Evolutionary conservation across 371 early-diverging fungal species (phyloP), one percentile per base, ranked within the genome.

Genomic region (Zopfochytrium polystomum): DNA sequence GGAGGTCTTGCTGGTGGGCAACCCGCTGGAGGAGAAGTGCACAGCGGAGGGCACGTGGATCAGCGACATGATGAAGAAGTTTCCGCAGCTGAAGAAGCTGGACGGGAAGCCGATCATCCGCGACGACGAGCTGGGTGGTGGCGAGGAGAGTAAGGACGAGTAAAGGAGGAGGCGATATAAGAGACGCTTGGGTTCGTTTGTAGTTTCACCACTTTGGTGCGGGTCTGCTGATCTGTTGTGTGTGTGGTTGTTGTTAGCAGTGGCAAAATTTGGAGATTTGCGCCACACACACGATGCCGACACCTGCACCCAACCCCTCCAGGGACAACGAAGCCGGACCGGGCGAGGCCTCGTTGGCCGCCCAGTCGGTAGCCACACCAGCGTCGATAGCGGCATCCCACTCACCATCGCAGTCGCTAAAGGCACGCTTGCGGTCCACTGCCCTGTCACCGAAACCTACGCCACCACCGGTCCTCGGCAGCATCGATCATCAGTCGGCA

Each of bases 1-100:
- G 32, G 82, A 82, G n/a, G 3, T 82, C 33, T 59, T 79, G 32
- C 63, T 79, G 45, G 38, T 57, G 20, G 78, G 78, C 3, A 82
- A 82, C 54, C 82, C 82, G 7, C 45, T 82, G 7, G 82, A 82
- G 52, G 82, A 82, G 55, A 79, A 78, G 65, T 53, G 62, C 50
- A 68, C 78, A 9, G 75, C 72, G n/a, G 81, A 82, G 9, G 81
- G 80, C 9, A 75, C 35, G 20, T 82, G 79, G 79, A 52, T 74
- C 13, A 35, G 71, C 11, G 74, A 76, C 49, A 57, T 78, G 42
- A 56, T 66, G 27, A 82, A 79, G 64, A 67, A 65, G 60, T 80
- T 76, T 56, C 63, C 77, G 1, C 46, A 26, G 27, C 44, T 79
- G 48, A 76, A 74, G 61, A 76, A 71, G 63, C 60, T 82, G 49